Percentiles rank a stretch among this genome's conserved stretches.
phyloP scores from a whole-genome alignment of 352 stramenopile genomes.

The Globisporangium echinulatum region DNA sequence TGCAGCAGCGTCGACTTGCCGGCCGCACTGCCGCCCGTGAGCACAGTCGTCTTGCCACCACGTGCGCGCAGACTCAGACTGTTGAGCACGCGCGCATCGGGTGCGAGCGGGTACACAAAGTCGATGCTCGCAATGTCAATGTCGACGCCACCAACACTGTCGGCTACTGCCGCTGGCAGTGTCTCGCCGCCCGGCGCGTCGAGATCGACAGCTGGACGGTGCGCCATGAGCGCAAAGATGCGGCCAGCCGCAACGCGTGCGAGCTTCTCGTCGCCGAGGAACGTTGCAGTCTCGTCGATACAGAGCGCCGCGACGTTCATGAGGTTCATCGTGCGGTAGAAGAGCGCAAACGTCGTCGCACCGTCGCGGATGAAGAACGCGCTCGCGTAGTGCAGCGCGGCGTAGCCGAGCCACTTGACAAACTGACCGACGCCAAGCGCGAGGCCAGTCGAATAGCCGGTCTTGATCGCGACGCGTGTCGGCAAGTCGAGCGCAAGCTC shows the following conservation, averaged over 20 bases:
- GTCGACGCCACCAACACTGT: background rate
- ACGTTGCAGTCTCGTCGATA: slow-evolving; percentile 13
- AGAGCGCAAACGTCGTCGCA: slow-evolving; percentile 24
- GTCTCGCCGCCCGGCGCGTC: slow-evolving; percentile 20
- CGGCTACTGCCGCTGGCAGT: slow-evolving; percentile 2
- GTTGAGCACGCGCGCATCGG: slow-evolving; percentile 29
- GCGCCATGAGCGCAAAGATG: slow-evolving; percentile 48
- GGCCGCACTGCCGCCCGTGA: slow-evolving; percentile 43
- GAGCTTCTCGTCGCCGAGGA: slow-evolving; percentile 41
- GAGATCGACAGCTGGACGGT: slow-evolving; percentile 14
- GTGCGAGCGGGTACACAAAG: slow-evolving; percentile 45
- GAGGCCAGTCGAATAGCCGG: slow-evolving; percentile 29
- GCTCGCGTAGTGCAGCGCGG: slow-evolving; percentile 41
- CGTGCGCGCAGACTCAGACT: slow-evolving; percentile 36
- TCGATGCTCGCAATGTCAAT: slow-evolving; percentile 70
- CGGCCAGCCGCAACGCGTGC: slow-evolving; percentile 21
- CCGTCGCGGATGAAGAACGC: slow-evolving; percentile 63
- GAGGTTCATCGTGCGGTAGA: slow-evolving; percentile 28
- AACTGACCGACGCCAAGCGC: slow-evolving; percentile 40
- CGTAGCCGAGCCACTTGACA: slow-evolving; percentile 32
- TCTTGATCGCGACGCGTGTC: slow-evolving; percentile 17
- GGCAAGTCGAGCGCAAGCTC: slow-evolving; percentile 17
- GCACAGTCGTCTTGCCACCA: slow-evolving; percentile 39
- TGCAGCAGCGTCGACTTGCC: slow-evolving; percentile 58
- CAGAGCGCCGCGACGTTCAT: slow-evolving; percentile 21